These are phyloP conservation scores for Xylariaceae sp. DNA, from an alignment of 2,329 filamentous ascomycete species.

Conservation along the genomic window DNA sequence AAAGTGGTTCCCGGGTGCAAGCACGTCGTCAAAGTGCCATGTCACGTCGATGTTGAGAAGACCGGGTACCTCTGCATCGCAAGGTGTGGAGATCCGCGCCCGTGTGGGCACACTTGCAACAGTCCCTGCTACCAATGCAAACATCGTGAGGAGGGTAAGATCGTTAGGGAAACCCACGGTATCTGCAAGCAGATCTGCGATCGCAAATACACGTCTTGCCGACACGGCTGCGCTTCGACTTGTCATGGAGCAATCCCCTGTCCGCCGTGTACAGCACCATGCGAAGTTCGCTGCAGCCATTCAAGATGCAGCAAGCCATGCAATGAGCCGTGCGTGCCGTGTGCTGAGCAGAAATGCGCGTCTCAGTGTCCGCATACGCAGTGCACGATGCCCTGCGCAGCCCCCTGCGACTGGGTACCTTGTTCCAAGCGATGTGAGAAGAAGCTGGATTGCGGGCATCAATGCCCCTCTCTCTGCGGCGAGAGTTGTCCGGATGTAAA, in stretches of 20 bases:
- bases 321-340: constrained; percentile 63
- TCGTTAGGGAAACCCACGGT: constrained; percentile 46
- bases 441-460: constrained; percentile 60
- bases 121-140: constrained; percentile 54
- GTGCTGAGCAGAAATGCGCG: constrained; percentile 56
- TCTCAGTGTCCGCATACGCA: constrained; percentile 58
- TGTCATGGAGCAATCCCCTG: constrained; percentile 59
- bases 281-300: constrained; percentile 60
- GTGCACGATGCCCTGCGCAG: constrained; percentile 58
- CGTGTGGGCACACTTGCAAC: constrained; percentile 63
- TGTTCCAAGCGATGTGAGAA: constrained; percentile 63
- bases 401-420: constrained; percentile 68
- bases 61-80: constrained; percentile 49
- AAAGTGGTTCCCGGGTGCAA: constrained; percentile 56
- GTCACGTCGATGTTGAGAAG: constrained; percentile 48
- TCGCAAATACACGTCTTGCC: constrained; percentile 55
- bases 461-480: constrained; percentile 63
- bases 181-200: constrained; percentile 53
- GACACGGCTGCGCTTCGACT: constrained; percentile 51
- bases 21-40: constrained; percentile 55
- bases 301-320: constrained; percentile 59
- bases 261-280: constrained; percentile 49
- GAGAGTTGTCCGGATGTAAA: constrained; percentile 57
- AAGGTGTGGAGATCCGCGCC: constrained; percentile 48
- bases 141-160: constrained; percentile 33